Evolutionary conservation across 495 filamentous ascomycete genomes (phyloP).

Genomic region (Aspergillus conjunctus): DNA sequence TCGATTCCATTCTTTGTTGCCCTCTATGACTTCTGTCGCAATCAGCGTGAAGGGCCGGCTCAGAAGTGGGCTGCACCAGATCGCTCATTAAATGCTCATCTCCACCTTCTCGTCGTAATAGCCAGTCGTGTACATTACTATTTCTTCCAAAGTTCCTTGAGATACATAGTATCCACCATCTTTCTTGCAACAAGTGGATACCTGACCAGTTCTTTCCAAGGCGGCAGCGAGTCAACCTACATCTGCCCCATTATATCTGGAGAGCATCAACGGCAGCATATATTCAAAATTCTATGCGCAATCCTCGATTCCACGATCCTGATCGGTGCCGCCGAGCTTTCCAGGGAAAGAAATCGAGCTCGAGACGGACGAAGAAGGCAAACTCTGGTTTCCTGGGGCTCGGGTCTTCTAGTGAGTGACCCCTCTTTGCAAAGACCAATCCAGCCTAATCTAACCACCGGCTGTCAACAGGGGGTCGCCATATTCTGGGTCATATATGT

Average conservation of each 20-base stretch:
- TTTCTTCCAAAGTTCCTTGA: constrained; percentile 31
- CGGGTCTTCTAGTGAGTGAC: constrained; percentile 42
- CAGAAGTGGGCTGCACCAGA: constrained; percentile 28
- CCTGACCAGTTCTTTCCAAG: constrained; percentile 29
- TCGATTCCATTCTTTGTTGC: constrained; percentile 46
- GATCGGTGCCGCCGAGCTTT: constrained; percentile 37
- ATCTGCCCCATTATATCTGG: constrained; percentile 46
- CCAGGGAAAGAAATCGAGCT: constrained; percentile 20
- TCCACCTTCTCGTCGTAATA: constrained; percentile 26
- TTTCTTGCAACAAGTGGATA: constrained; percentile 38
- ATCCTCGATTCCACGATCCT: constrained; percentile 42
- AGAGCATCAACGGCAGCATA: constrained; percentile 28
- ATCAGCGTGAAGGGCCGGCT: constrained; percentile 31
- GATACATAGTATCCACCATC: constrained; percentile 39
- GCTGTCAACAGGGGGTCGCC: constrained; percentile 32
- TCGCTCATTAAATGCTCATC: constrained; percentile 22
- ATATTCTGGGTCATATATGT: constrained; percentile 35
- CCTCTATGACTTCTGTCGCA: constrained; percentile 47
- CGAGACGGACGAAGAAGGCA: constrained; percentile 34
- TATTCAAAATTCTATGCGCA: constrained; percentile 30
- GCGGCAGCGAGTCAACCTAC: constrained; percentile 45
- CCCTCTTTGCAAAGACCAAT: neutral
- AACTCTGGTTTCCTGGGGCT: constrained; percentile 36
- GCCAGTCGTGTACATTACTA: constrained; percentile 31
- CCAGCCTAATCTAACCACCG: constrained; percentile 9